phyloP scores from a whole-genome alignment of 1,284 basidiomycete genomes.

The Rhodotorula sp. region DNA sequence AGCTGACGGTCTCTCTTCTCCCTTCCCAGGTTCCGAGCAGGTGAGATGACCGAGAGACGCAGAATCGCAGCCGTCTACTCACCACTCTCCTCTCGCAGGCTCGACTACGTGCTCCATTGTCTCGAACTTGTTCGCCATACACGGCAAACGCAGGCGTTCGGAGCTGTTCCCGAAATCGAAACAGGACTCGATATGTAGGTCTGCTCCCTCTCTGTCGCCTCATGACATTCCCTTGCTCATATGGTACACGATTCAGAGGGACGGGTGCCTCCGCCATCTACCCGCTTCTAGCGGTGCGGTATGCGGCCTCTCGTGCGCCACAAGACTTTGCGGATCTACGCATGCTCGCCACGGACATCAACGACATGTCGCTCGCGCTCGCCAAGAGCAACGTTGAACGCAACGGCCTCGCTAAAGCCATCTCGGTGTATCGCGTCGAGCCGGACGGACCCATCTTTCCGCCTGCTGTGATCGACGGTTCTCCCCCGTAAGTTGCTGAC shows the following conservation, averaged over 20 bases:
- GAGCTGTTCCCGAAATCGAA: background rate
- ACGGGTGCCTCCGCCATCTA: conserved; percentile 91
- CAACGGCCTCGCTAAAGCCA: conserved; percentile 59
- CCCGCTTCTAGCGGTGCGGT: conserved; percentile 68
- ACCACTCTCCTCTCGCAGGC: conserved; percentile 51
- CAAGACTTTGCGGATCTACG: background rate
- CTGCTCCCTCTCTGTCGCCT: background rate
- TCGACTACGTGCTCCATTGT: conserved; percentile 75
- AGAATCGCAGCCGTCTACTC: background rate
- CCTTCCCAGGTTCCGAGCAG: conserved; percentile 38
- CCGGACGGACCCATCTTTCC: conserved; percentile 57
- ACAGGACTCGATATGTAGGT: conserved; percentile 56
- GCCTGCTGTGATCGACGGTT: conserved; percentile 50
- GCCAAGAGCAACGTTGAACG: conserved; percentile 60
- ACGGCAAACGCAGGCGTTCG: background rate
- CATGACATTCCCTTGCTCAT: background rate
- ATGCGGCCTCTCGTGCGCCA: conserved; percentile 45
- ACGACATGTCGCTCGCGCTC: conserved; percentile 59
- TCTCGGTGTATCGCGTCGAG: conserved; percentile 53
- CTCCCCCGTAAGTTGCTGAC: conserved; percentile 9
- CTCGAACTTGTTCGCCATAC: conserved; percentile 57
- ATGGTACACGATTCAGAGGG: conserved; percentile 64
- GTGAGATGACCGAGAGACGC: conserved; percentile 2
- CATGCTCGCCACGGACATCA: conserved; percentile 60
- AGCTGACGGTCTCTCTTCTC: background rate